Base-by-base conservation (phyloP, 176 grass and related monocot genomes). In the Leersia perrieri region DNA sequence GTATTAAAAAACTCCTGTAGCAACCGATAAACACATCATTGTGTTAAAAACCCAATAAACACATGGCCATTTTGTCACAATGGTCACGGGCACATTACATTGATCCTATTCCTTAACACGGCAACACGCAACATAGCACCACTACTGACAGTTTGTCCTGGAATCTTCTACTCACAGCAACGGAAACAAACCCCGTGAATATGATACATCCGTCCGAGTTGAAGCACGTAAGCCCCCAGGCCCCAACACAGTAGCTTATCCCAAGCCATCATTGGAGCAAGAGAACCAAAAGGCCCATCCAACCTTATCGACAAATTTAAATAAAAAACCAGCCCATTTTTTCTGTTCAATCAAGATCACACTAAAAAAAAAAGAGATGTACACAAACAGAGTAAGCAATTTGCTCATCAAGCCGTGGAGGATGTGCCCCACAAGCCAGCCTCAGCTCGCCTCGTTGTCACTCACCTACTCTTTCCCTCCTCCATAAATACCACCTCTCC, bases 401-500 rank as follows among this genome's bases (percentile, higher is more conserved):
- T 38, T 13, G 9, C 13, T 25, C 11, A n/a, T 28, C 25, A 27
- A 13, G 55, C 0, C 5, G 6, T 2, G 70, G 29, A 11, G 0
- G 20, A n/a, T n/a, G 3, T 22, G 9, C 3, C 58, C 75, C 68
- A 33, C 42, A 9, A 0, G 15, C 41, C 76, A 76, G 64, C 69
- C 71, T 58, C 53, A 58, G 53, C 53, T 70, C 33, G 71, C 82
- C 75, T 63, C 27, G 84, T 73, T 79, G 80, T 73, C 44, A 41
- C 64, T 89, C 64, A 80, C 84, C 74, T 3, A 91, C 80, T 65
- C 89, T 84, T 40, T 64, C 32, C 22, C 9, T 8, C 27, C 68
- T 58, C 74, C 71, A 76, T 91, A 91, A 91, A 80, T 91, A 87
- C 70, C 74, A 13, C 42, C 68, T 77, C 18, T 77, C 18, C 22